Conservation (phyloP, 345 rosid genomes). For the Anacardium occidentale region DNA sequence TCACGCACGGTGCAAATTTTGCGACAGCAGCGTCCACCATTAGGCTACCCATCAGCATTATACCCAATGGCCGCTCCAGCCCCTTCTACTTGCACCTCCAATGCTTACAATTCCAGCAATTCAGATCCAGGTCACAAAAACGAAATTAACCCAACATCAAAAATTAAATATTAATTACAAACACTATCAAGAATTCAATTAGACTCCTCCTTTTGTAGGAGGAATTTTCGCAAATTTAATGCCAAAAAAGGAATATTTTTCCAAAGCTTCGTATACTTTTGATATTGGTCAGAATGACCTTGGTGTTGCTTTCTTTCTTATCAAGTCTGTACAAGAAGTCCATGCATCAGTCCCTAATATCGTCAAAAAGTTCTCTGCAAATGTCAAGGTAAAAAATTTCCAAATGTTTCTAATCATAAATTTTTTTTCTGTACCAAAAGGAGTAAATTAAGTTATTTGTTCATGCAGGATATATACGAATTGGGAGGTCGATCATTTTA, state of each 20-base stretch:
- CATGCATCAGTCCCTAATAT: constrained; percentile 42
- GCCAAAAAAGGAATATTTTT: constrained; percentile 40
- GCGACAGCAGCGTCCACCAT: constrained; percentile 32
- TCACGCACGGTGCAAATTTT: constrained; percentile 37
- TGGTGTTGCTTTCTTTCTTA: constrained; percentile 32
- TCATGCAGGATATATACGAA: constrained; percentile 39
- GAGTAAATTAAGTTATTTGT: neutral
- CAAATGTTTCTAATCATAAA: no score
- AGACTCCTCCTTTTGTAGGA: constrained; percentile 22
- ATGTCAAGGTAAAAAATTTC: constrained; percentile 31
- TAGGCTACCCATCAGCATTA: constrained; percentile 7
- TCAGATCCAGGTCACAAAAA: constrained; percentile 38
- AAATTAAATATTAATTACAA: neutral
- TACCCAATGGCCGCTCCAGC: constrained; percentile 34
- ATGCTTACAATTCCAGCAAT: constrained; percentile 42
- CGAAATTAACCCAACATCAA: neutral
- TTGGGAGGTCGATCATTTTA: constrained; percentile 56
- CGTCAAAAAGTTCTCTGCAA: constrained; percentile 32
- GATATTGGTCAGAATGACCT: constrained; percentile 72
- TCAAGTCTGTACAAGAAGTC: constrained; percentile 37
- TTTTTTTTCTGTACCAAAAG: no score
- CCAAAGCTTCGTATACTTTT: constrained; percentile 48
- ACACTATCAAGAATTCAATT: neutral
- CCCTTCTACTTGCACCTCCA: constrained; percentile 47
- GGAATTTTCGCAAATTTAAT: constrained; percentile 31